phyloP scores from a whole-genome alignment of 1,284 basidiomycete genomes.

The Ceratobasidium sp. region DNA sequence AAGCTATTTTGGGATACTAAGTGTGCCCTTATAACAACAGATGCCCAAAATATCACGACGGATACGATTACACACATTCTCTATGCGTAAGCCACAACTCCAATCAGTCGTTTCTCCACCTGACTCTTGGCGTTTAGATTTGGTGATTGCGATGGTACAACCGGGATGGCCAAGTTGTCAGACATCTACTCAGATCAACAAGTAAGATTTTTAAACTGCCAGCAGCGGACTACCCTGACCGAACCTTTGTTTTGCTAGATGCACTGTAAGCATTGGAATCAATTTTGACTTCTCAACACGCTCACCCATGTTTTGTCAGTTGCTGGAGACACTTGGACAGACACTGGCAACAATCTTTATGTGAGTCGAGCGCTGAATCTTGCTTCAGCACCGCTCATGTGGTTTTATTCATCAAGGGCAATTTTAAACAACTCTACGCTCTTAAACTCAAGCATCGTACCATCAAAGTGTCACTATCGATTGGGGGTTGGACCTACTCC shows the following conservation, averaged over 20 bases:
- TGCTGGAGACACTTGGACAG: conserved; percentile 54
- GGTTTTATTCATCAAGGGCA: conserved; percentile 61
- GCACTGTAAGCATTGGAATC: conserved; percentile 31
- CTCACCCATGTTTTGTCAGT: neutral
- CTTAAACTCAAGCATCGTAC: conserved; percentile 78
- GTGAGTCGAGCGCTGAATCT: conserved; percentile 56
- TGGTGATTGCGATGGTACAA: conserved; percentile 56
- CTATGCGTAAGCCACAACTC: conserved; percentile 10
- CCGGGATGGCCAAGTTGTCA: conserved; percentile 55
- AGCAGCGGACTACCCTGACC: neutral
- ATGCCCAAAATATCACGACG: no score
- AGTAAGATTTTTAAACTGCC: conserved; percentile 22
- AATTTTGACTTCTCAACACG: neutral
- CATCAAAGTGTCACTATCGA: conserved; percentile 53
- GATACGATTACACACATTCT: conserved; percentile 34
- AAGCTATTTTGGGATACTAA: neutral
- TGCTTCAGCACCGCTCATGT: neutral
- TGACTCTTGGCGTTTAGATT: conserved; percentile 46
- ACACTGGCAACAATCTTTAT: conserved; percentile 55
- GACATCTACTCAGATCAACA: conserved; percentile 62
- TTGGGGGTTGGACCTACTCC: conserved; percentile 48
- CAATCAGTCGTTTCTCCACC: neutral
- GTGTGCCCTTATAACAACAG: conserved; percentile 22
- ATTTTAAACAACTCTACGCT: conserved; percentile 80
- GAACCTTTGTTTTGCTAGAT: conserved; percentile 42